Evolutionary conservation across 495 filamentous ascomycete genomes (phyloP), one percentile per base, ranked within the genome.

Genomic region (Jackrogersella minutella): DNA sequence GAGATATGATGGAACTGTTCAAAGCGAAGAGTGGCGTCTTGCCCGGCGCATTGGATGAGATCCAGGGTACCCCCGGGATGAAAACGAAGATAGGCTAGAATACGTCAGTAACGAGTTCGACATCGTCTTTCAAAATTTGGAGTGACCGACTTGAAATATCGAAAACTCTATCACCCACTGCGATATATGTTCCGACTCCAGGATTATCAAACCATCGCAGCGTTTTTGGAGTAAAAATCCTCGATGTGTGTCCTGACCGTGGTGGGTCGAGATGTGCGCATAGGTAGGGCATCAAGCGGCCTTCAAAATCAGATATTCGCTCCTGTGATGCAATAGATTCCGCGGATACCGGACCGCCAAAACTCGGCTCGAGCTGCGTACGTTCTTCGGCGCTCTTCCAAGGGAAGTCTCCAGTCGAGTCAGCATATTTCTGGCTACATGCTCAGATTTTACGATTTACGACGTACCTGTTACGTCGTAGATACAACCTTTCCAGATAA

Each of bases 161-260:
- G 14, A 24, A 64, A n/a, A 64, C 61, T 17, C 1, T 39, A 2
- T 14, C 24, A 14, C 36, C 28, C 13, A 64, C 0, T n/a, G 52
- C 61, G 14, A 44, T 58, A 6, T 64, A 64, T 3, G 51, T 5
- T 11, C 61, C 61, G 21, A 36, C 1, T 13, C 16, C 28, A 21
- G 61, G 61, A 19, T 44, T 58, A 7, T 64, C 61, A 34, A 58
- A 46, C 61, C 53, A 58, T 22, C 61, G 43, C 26, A 64, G 46
- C 33, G 6, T 51, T n/a, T 21, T 5, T 7, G 17, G 61, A 9
- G 61, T 64, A 9, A 64, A 64, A 36, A 41, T n/a, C 11, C 33
- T 16, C 34, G 41, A 19, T 3, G 19, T 11, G 1, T 10, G 14
- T 34, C 14, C 16, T 10, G 43, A 5, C 17, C 10, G 11, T 39